Base-by-base conservation (phyloP, 495 filamentous ascomycete species). In the Neurospora sp. region DNA sequence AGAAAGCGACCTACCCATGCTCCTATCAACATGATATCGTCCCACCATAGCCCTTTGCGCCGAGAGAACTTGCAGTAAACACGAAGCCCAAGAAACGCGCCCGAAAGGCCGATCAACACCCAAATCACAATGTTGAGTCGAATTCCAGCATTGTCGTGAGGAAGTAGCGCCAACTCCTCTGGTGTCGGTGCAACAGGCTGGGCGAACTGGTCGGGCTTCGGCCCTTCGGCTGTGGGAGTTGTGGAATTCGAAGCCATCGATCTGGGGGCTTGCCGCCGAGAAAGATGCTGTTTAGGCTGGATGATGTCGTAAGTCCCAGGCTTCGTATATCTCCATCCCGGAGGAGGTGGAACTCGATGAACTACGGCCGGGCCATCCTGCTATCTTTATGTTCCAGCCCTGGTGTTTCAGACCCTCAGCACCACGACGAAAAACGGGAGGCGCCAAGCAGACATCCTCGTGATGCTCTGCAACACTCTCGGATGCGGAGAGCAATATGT, bases 21-120 rank as follows among this genome's bases (percentile, higher is more conserved):
- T n/a, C 70, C 77, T 69, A 81, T 75, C 16, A 81, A 76, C 18
- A 82, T 38, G 10, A 68, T 73, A 45, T 82, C 81, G 68, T 82
- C 81, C 74, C 77, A 81, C 77, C 80, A 80, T 10, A 82, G 71
- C 2, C 74, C 71, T 8, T 75, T 71, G n/a, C 73, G 45, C 22
- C 75, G 72, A 10, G 70, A 70, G 27, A 72, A 71, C 27, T 79
- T 78, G 73, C 78, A 81, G 74, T 79, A 82, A 4, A 80, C 14
- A n/a, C 81, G 78, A 44, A 82, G 75, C 22, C 41, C 74, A 3
- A 83, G 75, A 68, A 83, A 79, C 1, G 61, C 41, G 14, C 71
- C 71, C 7, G 80, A 74, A 14, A 83, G 31, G 20, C 69, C 45
- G 10, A 75, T 73, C 37, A 82, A 69, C 8, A 73, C 31, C 81